Evolutionary conservation across 352 stramenopile species (phyloP), one percentile per base, ranked within the genome.

Genomic region (Phytophthora constricta): DNA sequence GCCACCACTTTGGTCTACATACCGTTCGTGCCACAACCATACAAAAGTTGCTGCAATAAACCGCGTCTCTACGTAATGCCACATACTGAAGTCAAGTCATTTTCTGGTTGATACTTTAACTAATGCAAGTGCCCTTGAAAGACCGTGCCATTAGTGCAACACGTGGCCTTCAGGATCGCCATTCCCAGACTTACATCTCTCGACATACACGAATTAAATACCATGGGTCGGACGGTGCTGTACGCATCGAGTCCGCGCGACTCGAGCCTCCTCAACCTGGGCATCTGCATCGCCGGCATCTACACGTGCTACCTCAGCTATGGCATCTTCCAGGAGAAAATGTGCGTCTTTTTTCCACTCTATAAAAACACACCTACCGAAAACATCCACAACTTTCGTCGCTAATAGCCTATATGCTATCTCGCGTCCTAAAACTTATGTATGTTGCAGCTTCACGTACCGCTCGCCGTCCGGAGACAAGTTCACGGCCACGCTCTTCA

Each of bases 301-400:
- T 98, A 98, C 81, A 82, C 75, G 20, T 98, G 90, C 77, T 98
- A 98, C 79, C 65, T 98, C 43, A 96, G 87, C 11, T 97, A 96
- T 70, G 91, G 91, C 56, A 95, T 98, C 68, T 97, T 97, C 65
- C 92, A 98, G 72, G 92, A 98, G 78, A 95, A 98, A 82, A 98
- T 98, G 84, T 97, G 81, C 62, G 79, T 19, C 16, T 19, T 19
- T 60, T 10, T 4, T 22, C 9, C 22, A 37, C n/a, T n/a, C n/a
- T 13, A 45, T 7, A 45, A 45, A 45, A 45, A 20, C 4, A 4
- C 37, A 45, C 37, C 17, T 37, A 58, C 25, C 25, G 7, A 14
- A 26, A 47, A 45, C 14, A 42, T 27, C 26, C 27, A 37, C 17
- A 33, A 42, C 1, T 42, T 13, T 26, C 27, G 41, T 20, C 19